Base-by-base conservation (phyloP, 2,329 filamentous ascomycete genomes). In the Cladosporium velox region DNA sequence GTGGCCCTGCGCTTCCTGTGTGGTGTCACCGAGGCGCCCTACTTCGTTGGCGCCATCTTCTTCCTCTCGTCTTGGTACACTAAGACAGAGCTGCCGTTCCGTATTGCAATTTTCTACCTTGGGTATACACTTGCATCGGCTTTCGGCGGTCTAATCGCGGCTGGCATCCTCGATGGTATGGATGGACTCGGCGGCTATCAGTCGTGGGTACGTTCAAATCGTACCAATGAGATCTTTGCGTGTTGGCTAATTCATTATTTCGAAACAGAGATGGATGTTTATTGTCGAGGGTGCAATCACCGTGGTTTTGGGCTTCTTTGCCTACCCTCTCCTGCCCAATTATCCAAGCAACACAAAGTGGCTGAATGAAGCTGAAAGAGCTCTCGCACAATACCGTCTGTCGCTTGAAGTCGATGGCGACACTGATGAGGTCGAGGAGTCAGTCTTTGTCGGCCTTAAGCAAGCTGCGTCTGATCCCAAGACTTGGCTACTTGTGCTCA, bases 241-340 rank as follows among this genome's bases (percentile, higher is more conserved):
- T 3, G 30, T 6, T 14, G 28, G 24, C 49, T 52, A 18, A 52
- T 18, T 15, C n/a, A 6, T 49, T 26, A 14, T 30, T 18, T 7
- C 14, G 12, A 14, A 52, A 52, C 26, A 52, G 26, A 1, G 49
- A 28, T 64, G 61, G 61, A 44, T 64, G 38, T 64, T 57, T 35
- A 64, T 64, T 15, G 35, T 64, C 49, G 51, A 64, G 44, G 61
- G 61, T 18, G 61, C 61, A 2, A 30, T 57, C 21, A 91, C 89
- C 1, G 79, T 91, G 28, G 80, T 80, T 7, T 81, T 91, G 35
- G 88, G 89, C 24, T 74, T 87, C 7, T 71, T 75, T 1, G 82
- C 87, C 1, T 84, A 83, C 73, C 87, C 86, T 70, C 77, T 91
- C 34, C 79, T 92, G 18, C 89, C 89, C 0, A 86, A 91, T 72